A percentile compares a stretch with the other conserved stretches of the same genome.
Conservation (phyloP, 768 basidiomycete species). For the Harrya chromipes region DNA sequence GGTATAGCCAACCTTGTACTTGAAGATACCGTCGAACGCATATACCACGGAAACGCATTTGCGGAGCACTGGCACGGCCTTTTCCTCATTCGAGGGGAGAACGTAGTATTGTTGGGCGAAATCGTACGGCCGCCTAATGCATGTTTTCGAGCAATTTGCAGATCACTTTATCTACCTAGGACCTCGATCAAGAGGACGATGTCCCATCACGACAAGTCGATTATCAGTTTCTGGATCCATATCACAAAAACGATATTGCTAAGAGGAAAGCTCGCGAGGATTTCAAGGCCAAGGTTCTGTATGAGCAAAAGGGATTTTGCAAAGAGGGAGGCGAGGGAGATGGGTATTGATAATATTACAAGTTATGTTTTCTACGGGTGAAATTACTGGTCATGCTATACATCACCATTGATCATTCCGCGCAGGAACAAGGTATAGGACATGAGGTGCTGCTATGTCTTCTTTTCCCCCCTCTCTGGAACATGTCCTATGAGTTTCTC, state of each 20-base stretch:
- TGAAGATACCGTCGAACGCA: constrained; percentile 92
- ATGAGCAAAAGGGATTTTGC: constrained; percentile 84
- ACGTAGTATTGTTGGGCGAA: constrained; percentile 95
- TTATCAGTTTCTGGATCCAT: constrained; percentile 62
- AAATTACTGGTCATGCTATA: not conserved
- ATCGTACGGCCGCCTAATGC: constrained; percentile 59
- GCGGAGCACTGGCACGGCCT: constrained; percentile 88
- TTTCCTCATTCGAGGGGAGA: constrained; percentile 95
- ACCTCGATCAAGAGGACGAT: constrained; percentile 90
- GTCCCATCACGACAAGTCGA: constrained; percentile 75
- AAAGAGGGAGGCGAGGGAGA: constrained; percentile 97
- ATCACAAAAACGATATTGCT: constrained; percentile 72
- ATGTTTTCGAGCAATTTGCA: constrained; percentile 2
- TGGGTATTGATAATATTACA: constrained; percentile 59
- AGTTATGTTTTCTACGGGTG: not conserved
- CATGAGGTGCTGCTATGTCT: constrained; percentile 35
- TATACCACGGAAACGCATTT: constrained; percentile 85
- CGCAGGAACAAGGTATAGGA: constrained; percentile 16
- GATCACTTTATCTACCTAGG: constrained; percentile 44
- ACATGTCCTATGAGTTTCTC: constrained; percentile 42
- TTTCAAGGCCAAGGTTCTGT: constrained; percentile 76
- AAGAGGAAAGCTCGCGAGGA: constrained; percentile 80
- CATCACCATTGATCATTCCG: too few relatives aligned
- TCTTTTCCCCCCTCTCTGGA: constrained; percentile 58
- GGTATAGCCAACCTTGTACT: constrained; percentile 90